These are phyloP conservation scores for Alternaria metachromatica DNA, from an alignment of 2,329 filamentous ascomycete species.

Conservation along the genomic window DNA sequence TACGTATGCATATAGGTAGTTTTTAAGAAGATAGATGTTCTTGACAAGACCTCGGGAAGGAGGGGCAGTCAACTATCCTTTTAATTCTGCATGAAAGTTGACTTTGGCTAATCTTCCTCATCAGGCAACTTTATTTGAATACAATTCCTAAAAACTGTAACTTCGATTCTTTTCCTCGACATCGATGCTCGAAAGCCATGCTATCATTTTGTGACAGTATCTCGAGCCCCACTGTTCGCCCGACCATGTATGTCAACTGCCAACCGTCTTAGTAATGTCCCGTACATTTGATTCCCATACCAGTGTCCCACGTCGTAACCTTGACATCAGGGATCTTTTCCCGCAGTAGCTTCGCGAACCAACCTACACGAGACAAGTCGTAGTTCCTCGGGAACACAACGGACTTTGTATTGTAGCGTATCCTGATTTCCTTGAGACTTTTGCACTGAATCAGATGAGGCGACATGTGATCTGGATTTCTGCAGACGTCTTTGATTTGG, in stretches of 20 bases:
- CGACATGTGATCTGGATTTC: background rate
- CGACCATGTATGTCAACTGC: background rate
- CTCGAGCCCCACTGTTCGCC: rapidly evolving
- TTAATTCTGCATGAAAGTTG: background rate
- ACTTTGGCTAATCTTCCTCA: background rate
- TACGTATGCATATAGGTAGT: background rate
- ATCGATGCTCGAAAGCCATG: background rate
- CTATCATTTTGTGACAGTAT: background rate
- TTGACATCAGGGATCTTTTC: background rate
- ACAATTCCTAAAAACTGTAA: background rate
- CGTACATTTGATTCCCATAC: background rate
- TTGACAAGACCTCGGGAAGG: background rate
- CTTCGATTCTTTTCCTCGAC: background rate
- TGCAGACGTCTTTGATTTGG: background rate
- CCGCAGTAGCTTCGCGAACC: background rate
- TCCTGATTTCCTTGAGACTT: background rate
- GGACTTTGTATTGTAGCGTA: background rate
- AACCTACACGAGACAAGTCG: background rate
- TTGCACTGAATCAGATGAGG: background rate
- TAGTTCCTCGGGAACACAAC: background rate
- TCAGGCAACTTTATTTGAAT: background rate
- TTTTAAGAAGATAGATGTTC: background rate
- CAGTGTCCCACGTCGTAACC: background rate
- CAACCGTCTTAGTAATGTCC: background rate
- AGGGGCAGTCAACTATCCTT: background rate